Percentiles rank a stretch among this genome's conserved stretches.
These are phyloP conservation scores for Microdochium bolleyi DNA, from an alignment of 2,329 filamentous ascomycete species.

Conservation along the genomic window DNA sequence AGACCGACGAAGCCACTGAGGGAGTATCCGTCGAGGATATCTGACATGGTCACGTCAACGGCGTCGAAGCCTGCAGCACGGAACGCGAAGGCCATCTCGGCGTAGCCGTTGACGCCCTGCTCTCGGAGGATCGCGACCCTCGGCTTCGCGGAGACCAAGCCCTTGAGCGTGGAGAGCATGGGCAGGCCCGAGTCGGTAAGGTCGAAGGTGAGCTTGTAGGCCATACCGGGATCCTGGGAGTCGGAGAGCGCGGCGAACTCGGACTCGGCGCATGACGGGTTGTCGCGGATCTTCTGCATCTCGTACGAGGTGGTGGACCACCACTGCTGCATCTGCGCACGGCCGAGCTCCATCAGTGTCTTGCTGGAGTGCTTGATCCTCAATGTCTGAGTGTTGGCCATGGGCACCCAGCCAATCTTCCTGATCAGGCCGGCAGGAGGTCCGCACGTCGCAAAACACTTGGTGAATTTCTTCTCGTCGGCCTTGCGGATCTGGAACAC, in stretches of 20 bases:
- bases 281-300: conserved; percentile 87
- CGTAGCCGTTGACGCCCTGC: conserved; percentile 89
- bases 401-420: conserved; percentile 72
- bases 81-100: conserved; percentile 98
- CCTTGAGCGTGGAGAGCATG: conserved; percentile 52
- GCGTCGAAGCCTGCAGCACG: conserved; percentile 83
- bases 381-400: conserved; percentile 64
- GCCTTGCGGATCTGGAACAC: conserved; percentile 89
- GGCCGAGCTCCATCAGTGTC: conserved; percentile 60
- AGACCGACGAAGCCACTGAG: conserved; percentile 79
- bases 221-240: conserved; percentile 70
- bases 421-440: conserved; percentile 74
- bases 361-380: conserved; percentile 65
- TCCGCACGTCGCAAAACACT: conserved; percentile 85
- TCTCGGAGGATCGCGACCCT: conserved; percentile 85
- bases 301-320: conserved; percentile 86
- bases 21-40: conserved; percentile 72
- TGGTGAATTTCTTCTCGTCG: conserved; percentile 77
- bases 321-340: conserved; percentile 71
- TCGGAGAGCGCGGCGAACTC: conserved; percentile 73
- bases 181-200: conserved; percentile 71
- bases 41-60: conserved; percentile 94
- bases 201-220: conserved; percentile 74
- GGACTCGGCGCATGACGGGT: conserved; percentile 75
- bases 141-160: conserved; percentile 11